Percentiles rank a stretch among this genome's conserved stretches.
Evolutionary conservation across 495 filamentous ascomycete genomes (phyloP).

Genomic region (Penicillium dipodomyicola): DNA sequence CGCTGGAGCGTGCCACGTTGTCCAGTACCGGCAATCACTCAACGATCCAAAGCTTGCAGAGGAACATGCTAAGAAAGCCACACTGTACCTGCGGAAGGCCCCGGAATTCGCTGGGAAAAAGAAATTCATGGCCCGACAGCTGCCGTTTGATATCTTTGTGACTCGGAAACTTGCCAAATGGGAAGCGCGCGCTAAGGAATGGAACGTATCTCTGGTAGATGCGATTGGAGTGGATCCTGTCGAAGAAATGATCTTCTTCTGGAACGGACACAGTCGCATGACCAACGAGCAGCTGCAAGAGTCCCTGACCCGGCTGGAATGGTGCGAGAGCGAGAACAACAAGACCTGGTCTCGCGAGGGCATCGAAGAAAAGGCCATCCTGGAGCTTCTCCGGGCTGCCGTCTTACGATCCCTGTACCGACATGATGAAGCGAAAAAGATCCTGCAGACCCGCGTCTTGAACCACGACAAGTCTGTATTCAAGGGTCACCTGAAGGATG

Average conservation of each 20-base stretch:
- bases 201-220: slow-evolving; percentile 70
- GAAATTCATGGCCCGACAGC: slow-evolving; percentile 79
- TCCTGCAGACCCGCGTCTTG: slow-evolving; percentile 60
- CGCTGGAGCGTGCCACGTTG: slow-evolving; percentile 72
- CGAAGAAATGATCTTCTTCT: slow-evolving; percentile 96
- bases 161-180: slow-evolving; percentile 84
- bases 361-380: slow-evolving; percentile 71
- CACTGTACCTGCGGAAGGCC: slow-evolving; percentile 66
- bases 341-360: slow-evolving; percentile 56
- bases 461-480: slow-evolving; percentile 63
- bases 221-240: slow-evolving; percentile 79
- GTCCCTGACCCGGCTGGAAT: slow-evolving; percentile 61
- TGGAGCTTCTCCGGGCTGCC: slow-evolving; percentile 64
- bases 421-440: slow-evolving; percentile 59
- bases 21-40: slow-evolving; percentile 65
- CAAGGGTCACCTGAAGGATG: slow-evolving; percentile 72
- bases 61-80: slow-evolving; percentile 61
- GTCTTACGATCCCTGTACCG: slow-evolving; percentile 60
- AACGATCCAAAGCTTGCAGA: slow-evolving; percentile 50
- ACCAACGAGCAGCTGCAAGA: slow-evolving; percentile 57
- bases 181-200: slow-evolving; percentile 72
- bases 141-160: slow-evolving; percentile 90
- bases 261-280: slow-evolving; percentile 84
- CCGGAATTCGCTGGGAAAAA: slow-evolving; percentile 80
- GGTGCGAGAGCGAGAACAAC: slow-evolving; percentile 59